These are phyloP conservation scores for Tuctoria greenei DNA, from an alignment of 176 grass and related monocot genomes.

Conservation along the genomic window DNA sequence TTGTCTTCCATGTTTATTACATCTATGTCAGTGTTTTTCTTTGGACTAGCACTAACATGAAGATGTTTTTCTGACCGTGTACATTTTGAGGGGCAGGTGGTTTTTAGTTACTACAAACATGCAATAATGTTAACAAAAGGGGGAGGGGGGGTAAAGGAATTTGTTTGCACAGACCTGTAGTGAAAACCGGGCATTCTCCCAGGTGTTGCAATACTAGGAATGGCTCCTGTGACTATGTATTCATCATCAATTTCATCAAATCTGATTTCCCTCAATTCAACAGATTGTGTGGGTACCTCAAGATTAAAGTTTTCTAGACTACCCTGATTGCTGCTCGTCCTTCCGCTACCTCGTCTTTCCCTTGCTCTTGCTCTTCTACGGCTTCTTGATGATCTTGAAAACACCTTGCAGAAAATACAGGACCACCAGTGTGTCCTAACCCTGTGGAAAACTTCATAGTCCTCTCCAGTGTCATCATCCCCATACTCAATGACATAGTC, in stretches of 20 bases:
- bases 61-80: neutral
- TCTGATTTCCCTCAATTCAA: slow-evolving; percentile 79
- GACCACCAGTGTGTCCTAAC: slow-evolving; percentile 84
- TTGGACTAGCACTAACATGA: slow-evolving; percentile 25
- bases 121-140: neutral
- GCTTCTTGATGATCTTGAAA: slow-evolving; percentile 74
- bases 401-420: slow-evolving; percentile 75
- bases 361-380: slow-evolving; percentile 55
- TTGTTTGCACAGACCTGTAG: slow-evolving; percentile 49
- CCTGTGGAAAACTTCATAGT: slow-evolving; percentile 67
- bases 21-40: slow-evolving; percentile 1
- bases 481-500: slow-evolving; percentile 99
- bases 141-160: neutral
- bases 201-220: slow-evolving; percentile 48
- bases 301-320: slow-evolving; percentile 67
- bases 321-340: slow-evolving; percentile 54
- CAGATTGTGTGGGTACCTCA: slow-evolving; percentile 59
- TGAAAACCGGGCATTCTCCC: slow-evolving; percentile 62
- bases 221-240: slow-evolving; percentile 63
- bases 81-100: neutral
- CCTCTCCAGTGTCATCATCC: slow-evolving; percentile 81
- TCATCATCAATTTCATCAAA: slow-evolving; percentile 90
- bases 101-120: slow-evolving; percentile 11
- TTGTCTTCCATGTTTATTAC: neutral
- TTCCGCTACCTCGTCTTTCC: slow-evolving; percentile 52